A percentile compares a stretch with the other conserved stretches of the same genome.
These are phyloP conservation scores for Corynespora cassiicola DNA, from an alignment of 2,329 filamentous ascomycete species.

Conservation along the genomic window DNA sequence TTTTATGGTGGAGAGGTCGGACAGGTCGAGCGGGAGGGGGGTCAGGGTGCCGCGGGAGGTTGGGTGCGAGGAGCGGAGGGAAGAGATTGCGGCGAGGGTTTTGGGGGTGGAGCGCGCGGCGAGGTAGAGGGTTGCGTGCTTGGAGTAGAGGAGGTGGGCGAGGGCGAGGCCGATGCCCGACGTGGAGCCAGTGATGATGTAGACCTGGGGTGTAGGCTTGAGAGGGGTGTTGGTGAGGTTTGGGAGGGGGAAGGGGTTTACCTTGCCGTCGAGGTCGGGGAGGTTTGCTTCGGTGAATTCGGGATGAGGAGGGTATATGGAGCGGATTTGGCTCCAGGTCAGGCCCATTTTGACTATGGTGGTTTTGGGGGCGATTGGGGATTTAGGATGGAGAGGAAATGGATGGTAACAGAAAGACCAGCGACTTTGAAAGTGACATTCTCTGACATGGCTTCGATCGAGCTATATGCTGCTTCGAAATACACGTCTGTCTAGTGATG, in stretches of 20 bases:
- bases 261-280: constrained; percentile 40
- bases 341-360: constrained; percentile 7
- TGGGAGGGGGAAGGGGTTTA: too few relatives aligned
- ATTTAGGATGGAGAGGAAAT: not conserved
- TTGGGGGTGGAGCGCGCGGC: constrained; percentile 56
- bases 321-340: constrained; percentile 11
- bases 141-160: constrained; percentile 58
- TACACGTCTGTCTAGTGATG: too few relatives aligned
- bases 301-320: constrained; percentile 46
- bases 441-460: too few relatives aligned
- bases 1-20: constrained; percentile 33
- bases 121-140: constrained; percentile 61
- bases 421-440: too few relatives aligned
- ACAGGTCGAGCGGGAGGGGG: constrained; percentile 44
- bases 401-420: too few relatives aligned
- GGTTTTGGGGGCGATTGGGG: not conserved
- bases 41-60: constrained; percentile 31
- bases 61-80: constrained; percentile 43
- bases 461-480: too few relatives aligned
- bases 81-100: constrained; percentile 52
- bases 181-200: constrained; percentile 58
- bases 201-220: too few relatives aligned
- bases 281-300: constrained; percentile 51
- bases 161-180: constrained; percentile 59
- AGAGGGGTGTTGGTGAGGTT: too few relatives aligned